Evolutionary conservation across 2,329 filamentous ascomycete species (phyloP).

Genomic region (Diaporthe humulicola): DNA sequence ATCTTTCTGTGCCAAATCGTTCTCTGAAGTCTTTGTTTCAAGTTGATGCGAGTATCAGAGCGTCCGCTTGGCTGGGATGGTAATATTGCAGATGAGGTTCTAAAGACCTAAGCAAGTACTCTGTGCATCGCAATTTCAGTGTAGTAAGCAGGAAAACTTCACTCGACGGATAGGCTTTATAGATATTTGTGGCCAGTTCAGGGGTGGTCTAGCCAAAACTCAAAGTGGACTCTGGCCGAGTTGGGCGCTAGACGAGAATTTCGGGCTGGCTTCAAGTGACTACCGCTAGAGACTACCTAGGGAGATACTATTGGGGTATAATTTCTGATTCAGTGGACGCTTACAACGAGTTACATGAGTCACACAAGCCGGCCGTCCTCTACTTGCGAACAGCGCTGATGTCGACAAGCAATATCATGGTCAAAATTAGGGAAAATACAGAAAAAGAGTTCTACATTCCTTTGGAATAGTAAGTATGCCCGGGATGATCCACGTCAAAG

Average conservation of each 20-base stretch:
- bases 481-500: too few species aligned
- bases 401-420: too few species aligned
- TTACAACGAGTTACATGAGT: not conserved
- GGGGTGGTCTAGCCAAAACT: not conserved
- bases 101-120: not conserved
- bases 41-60: slow-evolving; percentile 1
- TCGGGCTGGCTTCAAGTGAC: not conserved
- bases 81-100: slow-evolving; percentile 4
- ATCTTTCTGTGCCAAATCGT: slow-evolving; percentile 11
- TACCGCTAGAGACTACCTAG: not conserved
- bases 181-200: not conserved
- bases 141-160: not conserved
- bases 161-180: not conserved
- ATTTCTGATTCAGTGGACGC: not conserved
- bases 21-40: not conserved
- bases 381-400: too few species aligned
- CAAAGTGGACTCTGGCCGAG: not conserved
- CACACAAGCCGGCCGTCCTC: not conserved
- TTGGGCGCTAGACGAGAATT: not conserved
- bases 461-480: too few species aligned
- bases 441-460: too few species aligned
- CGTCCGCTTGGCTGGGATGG: not conserved
- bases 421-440: too few species aligned
- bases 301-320: not conserved
- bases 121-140: not conserved